A percentile compares a stretch with the other conserved stretches of the same genome.
phyloP scores from a whole-genome alignment of 768 basidiomycete genomes.

The Infundibulicybe gibba region DNA sequence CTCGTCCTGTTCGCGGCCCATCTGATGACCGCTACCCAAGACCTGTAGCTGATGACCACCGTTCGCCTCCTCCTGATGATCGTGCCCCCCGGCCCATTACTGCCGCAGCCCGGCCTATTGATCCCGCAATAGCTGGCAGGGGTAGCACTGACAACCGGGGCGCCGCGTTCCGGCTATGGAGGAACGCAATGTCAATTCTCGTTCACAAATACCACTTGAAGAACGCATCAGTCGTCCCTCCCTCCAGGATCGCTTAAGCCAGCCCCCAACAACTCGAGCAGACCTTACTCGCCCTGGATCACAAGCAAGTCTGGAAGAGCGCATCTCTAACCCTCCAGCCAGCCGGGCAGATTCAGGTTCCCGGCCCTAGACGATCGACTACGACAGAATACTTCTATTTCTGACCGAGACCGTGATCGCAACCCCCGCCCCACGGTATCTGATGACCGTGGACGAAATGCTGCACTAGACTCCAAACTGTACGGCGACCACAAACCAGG shows the following conservation, averaged over 20 bases:
- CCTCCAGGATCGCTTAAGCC: conserved; percentile 34
- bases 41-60: conserved; percentile 25
- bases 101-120: conserved; percentile 14
- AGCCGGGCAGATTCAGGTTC: conserved; percentile 12
- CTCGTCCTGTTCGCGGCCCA: conserved; percentile 12
- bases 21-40: conserved; percentile 28
- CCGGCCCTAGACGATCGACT: conserved; percentile 12
- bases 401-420: conserved; percentile 12
- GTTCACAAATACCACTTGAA: conserved; percentile 24
- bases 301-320: conserved; percentile 36
- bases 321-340: conserved; percentile 29
- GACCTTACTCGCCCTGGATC: conserved; percentile 13
- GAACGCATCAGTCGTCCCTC: conserved; percentile 31
- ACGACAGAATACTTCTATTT: conserved; percentile 9
- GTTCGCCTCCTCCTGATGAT: conserved; percentile 7
- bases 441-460: conserved; percentile 12
- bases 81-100: conserved; percentile 2
- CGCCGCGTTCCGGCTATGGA: conserved; percentile 8
- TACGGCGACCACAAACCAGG: conserved; percentile 11
- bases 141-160: conserved; percentile 8
- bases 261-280: conserved; percentile 16
- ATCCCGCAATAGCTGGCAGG: conserved; percentile 12
- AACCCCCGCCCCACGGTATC: conserved; percentile 9
- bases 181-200: conserved; percentile 12
- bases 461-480: conserved; percentile 7